Percentiles rank a stretch among this genome's conserved stretches.
Conservation (phyloP, 139 green algal genomes). For the Chlamydomonas applanata region DNA sequence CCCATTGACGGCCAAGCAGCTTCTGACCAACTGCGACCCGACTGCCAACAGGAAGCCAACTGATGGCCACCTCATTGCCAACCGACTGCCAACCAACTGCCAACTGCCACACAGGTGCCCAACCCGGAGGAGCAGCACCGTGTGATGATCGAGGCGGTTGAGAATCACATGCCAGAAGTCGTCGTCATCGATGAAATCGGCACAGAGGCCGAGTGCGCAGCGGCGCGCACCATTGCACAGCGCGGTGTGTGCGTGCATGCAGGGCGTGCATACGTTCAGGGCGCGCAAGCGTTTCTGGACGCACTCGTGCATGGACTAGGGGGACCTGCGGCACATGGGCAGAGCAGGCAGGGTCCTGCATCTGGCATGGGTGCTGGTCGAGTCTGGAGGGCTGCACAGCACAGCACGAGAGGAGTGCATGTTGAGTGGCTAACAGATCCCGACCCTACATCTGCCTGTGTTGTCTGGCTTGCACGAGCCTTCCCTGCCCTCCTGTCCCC, state of each 20-base stretch:
- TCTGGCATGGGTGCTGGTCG: no score
- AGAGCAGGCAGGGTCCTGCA: no score
- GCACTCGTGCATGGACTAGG: no score
- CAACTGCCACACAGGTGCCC: conserved; percentile 31
- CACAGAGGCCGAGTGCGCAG: conserved; percentile 89
- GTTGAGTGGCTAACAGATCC: no score
- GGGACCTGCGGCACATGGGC: no score
- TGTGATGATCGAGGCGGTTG: conserved; percentile 93
- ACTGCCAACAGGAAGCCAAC: not conserved
- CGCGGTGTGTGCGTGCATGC: conserved; percentile 41
- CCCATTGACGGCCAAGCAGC: no score
- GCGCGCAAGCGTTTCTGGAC: no score
- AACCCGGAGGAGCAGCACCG: conserved; percentile 73
- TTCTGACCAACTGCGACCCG: not conserved
- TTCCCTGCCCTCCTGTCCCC: not conserved
- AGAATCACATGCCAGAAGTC: conserved; percentile 53
- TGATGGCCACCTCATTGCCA: not conserved
- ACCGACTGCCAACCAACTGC: not conserved
- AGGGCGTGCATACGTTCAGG: no score
- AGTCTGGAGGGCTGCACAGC: no score
- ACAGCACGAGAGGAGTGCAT: no score
- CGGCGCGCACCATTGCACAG: conserved; percentile 95
- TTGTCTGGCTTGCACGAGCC: not conserved
- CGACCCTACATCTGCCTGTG: no score
- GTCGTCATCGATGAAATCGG: conserved; percentile 98